These are phyloP conservation scores for Hirsutella minnesotensis DNA, from an alignment of 2,329 filamentous ascomycete genomes.

Conservation along the genomic window DNA sequence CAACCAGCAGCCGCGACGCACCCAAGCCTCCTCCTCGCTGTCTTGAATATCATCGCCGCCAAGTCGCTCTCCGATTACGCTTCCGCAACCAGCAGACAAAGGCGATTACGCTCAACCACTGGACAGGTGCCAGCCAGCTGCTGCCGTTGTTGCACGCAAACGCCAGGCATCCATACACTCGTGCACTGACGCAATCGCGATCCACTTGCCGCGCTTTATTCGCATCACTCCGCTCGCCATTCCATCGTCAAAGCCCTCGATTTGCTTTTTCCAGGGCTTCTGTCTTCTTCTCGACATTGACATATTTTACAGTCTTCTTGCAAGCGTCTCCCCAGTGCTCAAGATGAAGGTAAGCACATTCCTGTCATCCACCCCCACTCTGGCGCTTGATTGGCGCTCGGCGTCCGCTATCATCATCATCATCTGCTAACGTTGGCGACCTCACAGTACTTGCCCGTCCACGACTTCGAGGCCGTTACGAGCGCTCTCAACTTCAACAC, in stretches of 20 bases:
- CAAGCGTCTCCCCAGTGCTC: constrained; percentile 4
- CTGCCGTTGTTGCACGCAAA: neutral
- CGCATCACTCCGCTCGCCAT: neutral
- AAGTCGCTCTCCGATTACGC: no score
- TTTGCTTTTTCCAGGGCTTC: neutral
- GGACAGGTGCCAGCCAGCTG: no score
- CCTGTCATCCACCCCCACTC: neutral
- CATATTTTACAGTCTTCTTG: neutral
- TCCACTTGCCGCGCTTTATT: neutral
- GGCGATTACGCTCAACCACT: no score
- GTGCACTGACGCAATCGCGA: neutral
- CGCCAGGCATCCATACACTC: neutral
- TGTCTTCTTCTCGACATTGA: neutral
- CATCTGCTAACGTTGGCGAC: neutral
- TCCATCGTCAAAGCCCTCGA: neutral
- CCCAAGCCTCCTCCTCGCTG: no score
- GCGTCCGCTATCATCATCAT: neutral
- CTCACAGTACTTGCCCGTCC: constrained; percentile 74
- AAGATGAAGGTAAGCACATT: constrained; percentile 26
- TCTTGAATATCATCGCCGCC: no score
- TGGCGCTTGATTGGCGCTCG: neutral
- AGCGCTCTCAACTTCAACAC: constrained; percentile 94
- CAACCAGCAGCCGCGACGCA: no score
- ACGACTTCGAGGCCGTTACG: constrained; percentile 83
- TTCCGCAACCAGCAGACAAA: neutral